Evolutionary conservation across 2,329 filamentous ascomycete genomes (phyloP), one percentile per base, ranked within the genome.

Genomic region (Colletotrichum eremochloae): DNA sequence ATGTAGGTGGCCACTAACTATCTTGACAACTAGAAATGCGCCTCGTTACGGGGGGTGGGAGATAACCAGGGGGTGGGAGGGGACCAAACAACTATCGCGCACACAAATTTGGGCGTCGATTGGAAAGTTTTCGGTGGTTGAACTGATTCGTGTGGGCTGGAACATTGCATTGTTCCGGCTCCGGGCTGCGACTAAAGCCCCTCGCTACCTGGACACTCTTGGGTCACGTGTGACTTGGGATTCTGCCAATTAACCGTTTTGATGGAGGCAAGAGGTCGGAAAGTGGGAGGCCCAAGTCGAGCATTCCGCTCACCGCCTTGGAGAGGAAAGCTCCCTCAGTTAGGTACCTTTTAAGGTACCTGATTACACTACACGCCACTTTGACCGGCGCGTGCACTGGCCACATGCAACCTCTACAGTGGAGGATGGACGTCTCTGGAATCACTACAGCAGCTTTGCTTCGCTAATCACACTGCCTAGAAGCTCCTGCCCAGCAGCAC

Each of bases 351-450:
- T 1, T 14, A 40, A 18, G 15, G 15, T 20, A 40, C 61, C n/a
- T 40, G 24, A 24, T 24, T 24, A 24, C 24, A 24, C 24, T 24
- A 24, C 24, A 24, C 24, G 33, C 29, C 9, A 44, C 58, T 29
- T 24, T 46, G 44, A 40, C 15, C 33, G 46, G 36, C 38, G 36
- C 38, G 33, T 31, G 60, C 60, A 60, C 60, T 60, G 66, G 31
- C 53, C 56, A 60, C 66, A 48, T 18, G 33, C 20, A n/a, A 31
- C 52, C 24, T n/a, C 38, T 64, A 55, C 53, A 64, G 70, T 65
- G 70, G 66, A 70, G 70, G 60, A 72, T 72, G 55, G 70, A 72
- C 61, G 61, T 42, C 70, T 70, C 46, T 72, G 50, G 70, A 72
- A 72, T 50, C 66, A 60, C 42, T 29, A 56, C 55, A 53, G 61